These are phyloP conservation scores for Mycotypha africana DNA, from an alignment of 371 early-diverging fungal genomes.

Conservation along the genomic window DNA sequence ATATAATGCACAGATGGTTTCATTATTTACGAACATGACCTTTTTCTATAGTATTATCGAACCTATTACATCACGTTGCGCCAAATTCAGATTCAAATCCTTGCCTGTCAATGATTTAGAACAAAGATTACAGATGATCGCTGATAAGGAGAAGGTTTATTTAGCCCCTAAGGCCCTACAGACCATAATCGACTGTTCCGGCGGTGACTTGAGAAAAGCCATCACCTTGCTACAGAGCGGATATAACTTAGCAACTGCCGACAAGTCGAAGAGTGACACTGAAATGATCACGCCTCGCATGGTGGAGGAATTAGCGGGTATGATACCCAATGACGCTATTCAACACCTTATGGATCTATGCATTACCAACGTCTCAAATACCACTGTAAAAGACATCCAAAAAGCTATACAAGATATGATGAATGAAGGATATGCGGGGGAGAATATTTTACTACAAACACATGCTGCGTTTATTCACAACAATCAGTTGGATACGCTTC, in stretches of 20 bases:
- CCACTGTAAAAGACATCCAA: slow-evolving; percentile 37
- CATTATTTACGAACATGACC: too few species aligned
- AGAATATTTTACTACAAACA: slow-evolving; percentile 67
- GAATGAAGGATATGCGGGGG: slow-evolving; percentile 71
- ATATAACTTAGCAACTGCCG: slow-evolving; percentile 48
- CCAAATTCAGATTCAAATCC: slow-evolving; percentile 93
- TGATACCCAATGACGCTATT: slow-evolving; percentile 57
- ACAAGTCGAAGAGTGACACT: too few species aligned
- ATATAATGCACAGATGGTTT: slow-evolving; percentile 1
- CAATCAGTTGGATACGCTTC: slow-evolving; percentile 52
- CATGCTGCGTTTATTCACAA: slow-evolving; percentile 52
- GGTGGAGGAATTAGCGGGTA: slow-evolving; percentile 81
- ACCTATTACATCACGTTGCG: slow-evolving; percentile 92
- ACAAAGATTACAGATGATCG: slow-evolving; percentile 61
- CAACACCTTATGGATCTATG: slow-evolving; percentile 44
- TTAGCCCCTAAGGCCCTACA: slow-evolving; percentile 59
- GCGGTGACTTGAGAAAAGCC: slow-evolving; percentile 91
- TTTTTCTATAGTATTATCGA: slow-evolving; percentile 76
- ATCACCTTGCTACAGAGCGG: slow-evolving; percentile 92
- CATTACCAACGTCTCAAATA: too few species aligned
- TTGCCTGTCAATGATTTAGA: slow-evolving; percentile 55
- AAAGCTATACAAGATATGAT: slow-evolving; percentile 48
- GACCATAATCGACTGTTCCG: slow-evolving; percentile 70
- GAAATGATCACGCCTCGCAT: slow-evolving; percentile 52
- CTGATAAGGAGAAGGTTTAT: slow-evolving; percentile 60